Evolutionary conservation across 768 basidiomycete species (phyloP), one percentile per base, ranked within the genome.

Genomic region (Hydnomerulius pinastri): DNA sequence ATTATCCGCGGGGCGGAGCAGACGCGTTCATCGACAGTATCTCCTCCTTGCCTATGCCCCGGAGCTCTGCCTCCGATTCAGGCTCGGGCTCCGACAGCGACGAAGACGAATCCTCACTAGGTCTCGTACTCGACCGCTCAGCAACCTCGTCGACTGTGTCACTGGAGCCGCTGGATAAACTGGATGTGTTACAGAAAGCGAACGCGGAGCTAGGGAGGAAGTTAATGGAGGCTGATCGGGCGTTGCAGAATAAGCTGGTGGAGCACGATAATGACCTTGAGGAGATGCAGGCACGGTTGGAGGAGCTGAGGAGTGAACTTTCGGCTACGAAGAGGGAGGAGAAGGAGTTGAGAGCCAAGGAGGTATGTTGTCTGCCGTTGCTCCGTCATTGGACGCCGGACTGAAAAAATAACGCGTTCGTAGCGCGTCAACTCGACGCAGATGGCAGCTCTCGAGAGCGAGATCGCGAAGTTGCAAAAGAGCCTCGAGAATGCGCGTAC

Each of bases 341-440:
- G 69, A 97, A 98, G 71, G 95, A 98, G 61, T 69, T 96, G 56
- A 77, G 90, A 38, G 75, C 80, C 11, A 95, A 94, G 68, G 95
- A 97, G 76, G 91, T 91, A 51, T 9, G 58, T 71, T 58, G 38
- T 4, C 2, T 36, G 50, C 18, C 35, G 48, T 33, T 7, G 54
- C 23, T 40, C 44, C 30, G 48, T 53, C 38, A 13, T 50, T n/a
- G 27, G 41, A 43, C 45, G 43, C 12, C 37, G 15, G 32, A 17
- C 30, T 52, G 18, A 50, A 12, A 60, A 47, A 53, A 4, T 48
- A 48, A 47, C 10, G 21, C 57, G 46, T 32, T 44, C 50, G 59
- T 51, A 90, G 85, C 79, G 85, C 30, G 74, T 81, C 60, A 86
- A 81, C 61, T 75, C 76, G 50, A 75, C 75, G 0, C 86, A 90